Evolutionary conservation across 257 asterid species (phyloP).

Genomic region (Dorcoceras hygrometricum): DNA sequence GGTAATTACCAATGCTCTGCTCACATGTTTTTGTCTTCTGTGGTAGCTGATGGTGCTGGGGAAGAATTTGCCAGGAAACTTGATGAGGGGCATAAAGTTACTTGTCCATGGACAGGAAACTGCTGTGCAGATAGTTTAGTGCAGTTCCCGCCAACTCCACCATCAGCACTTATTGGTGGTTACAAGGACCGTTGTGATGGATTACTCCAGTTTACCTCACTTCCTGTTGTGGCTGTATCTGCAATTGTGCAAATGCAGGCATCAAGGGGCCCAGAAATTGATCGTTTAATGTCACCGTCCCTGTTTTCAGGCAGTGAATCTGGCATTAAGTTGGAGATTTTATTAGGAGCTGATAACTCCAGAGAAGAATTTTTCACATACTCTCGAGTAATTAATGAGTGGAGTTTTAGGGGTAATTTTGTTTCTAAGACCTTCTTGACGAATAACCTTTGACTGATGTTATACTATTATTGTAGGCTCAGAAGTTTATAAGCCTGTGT

Average conservation of each 20-base stretch:
- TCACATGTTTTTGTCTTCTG: constrained; percentile 32
- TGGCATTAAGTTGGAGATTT: constrained; percentile 59
- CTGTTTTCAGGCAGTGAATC: constrained; percentile 69
- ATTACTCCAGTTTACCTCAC: constrained; percentile 88
- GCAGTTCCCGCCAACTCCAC: constrained; percentile 99
- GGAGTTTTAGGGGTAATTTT: constrained; percentile 18
- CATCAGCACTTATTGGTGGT: constrained; percentile 96
- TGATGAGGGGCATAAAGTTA: constrained; percentile 72
- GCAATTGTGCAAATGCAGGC: constrained; percentile 74
- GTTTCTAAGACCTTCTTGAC: constrained; percentile 5
- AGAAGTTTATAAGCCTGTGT: constrained; percentile 90
- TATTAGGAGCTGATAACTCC: constrained; percentile 55
- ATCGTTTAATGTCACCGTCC: constrained; percentile 75
- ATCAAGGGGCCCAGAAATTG: constrained; percentile 80
- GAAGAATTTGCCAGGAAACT: constrained; percentile 74
- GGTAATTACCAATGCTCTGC: constrained; percentile 19
- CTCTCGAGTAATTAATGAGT: constrained; percentile 61
- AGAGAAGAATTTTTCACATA: constrained; percentile 69
- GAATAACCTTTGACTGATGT: constrained; percentile 13
- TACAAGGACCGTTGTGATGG: constrained; percentile 98
- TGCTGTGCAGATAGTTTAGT: constrained; percentile 94
- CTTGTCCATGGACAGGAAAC: constrained; percentile 95
- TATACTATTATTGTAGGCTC: constrained; percentile 57
- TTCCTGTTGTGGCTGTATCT: constrained; percentile 76
- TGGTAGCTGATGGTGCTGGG: constrained; percentile 67